Percentiles rank a stretch among this genome's conserved stretches.
Conservation (phyloP, 208 protist species). For the Borovskyia barvae region DNA sequence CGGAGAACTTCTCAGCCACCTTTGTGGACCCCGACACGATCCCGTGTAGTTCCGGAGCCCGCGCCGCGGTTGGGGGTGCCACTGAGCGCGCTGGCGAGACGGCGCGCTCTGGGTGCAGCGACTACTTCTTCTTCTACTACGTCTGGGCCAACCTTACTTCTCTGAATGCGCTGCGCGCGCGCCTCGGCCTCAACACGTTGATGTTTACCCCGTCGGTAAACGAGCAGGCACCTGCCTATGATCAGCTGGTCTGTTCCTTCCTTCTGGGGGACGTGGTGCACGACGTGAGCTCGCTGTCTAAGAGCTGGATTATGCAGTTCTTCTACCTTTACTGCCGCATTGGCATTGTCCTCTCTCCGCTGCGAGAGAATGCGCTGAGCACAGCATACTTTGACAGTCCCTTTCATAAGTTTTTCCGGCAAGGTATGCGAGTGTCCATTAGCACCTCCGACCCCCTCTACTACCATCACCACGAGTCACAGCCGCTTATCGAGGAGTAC, state of each 20-base stretch:
- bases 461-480: conserved; percentile 81
- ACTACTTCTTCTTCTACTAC: conserved; percentile 98
- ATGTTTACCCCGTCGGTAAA: conserved; percentile 95
- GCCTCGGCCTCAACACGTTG: conserved; percentile 75
- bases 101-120: conserved; percentile 93
- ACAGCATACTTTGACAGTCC: conserved; percentile 95
- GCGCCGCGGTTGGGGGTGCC: neutral
- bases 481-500: conserved; percentile 90
- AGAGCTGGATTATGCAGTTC: conserved; percentile 97
- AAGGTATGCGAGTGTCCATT: conserved; percentile 96
- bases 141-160: conserved; percentile 96
- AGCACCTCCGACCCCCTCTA: conserved; percentile 96
- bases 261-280: conserved; percentile 94
- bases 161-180: conserved; percentile 94
- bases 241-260: conserved; percentile 94
- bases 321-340: conserved; percentile 97
- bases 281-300: conserved; percentile 94
- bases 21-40: conserved; percentile 56
- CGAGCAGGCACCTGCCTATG: conserved; percentile 71
- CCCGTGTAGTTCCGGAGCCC: conserved; percentile 9
- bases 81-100: conserved; percentile 15
- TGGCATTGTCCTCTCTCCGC: conserved; percentile 96
- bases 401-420: conserved; percentile 92
- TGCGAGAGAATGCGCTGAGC: conserved; percentile 97
- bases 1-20: conserved; percentile 46